phyloP scores from a whole-genome alignment of 1,139 yeast species.

The Pichia sp. region DNA sequence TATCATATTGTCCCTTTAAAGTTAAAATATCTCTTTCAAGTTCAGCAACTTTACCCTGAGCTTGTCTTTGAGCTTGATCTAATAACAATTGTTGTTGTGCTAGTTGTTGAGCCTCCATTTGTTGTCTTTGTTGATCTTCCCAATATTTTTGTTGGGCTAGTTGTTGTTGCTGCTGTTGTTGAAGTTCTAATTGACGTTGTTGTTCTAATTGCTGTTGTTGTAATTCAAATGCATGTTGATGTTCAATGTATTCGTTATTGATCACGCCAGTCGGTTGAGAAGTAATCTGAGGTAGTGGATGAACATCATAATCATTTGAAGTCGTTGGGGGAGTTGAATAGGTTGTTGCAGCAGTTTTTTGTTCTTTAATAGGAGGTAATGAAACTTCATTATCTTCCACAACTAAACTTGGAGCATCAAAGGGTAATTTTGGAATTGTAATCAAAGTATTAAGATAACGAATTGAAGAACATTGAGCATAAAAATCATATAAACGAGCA shows the following conservation, averaged over 20 bases:
- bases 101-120: conserved; percentile 64
- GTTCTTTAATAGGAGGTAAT: conserved; percentile 15
- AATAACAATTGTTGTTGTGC: conserved; percentile 70
- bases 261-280: conserved; percentile 33
- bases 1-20: conserved; percentile 77
- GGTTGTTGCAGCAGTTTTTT: conserved; percentile 22
- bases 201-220: conserved; percentile 46
- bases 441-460: conserved; percentile 78
- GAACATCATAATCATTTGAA: conserved; percentile 6
- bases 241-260: conserved; percentile 19
- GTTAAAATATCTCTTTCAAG: conserved; percentile 74
- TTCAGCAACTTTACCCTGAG: conserved; percentile 74
- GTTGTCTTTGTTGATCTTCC: conserved; percentile 65
- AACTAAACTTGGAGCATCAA: conserved; percentile 61
- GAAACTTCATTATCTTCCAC: conserved; percentile 36
- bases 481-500: conserved; percentile 70
- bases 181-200: conserved; percentile 44
- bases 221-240: conserved; percentile 39
- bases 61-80: conserved; percentile 68
- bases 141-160: conserved; percentile 66
- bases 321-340: conserved; percentile 1
- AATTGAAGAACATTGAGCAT: conserved; percentile 83
- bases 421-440: conserved; percentile 75
- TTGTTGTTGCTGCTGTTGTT: conserved; percentile 36
- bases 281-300: conserved; percentile 29